Evolutionary conservation across 2,329 filamentous ascomycete genomes (phyloP).

Genomic region (Fusarium chaquense): DNA sequence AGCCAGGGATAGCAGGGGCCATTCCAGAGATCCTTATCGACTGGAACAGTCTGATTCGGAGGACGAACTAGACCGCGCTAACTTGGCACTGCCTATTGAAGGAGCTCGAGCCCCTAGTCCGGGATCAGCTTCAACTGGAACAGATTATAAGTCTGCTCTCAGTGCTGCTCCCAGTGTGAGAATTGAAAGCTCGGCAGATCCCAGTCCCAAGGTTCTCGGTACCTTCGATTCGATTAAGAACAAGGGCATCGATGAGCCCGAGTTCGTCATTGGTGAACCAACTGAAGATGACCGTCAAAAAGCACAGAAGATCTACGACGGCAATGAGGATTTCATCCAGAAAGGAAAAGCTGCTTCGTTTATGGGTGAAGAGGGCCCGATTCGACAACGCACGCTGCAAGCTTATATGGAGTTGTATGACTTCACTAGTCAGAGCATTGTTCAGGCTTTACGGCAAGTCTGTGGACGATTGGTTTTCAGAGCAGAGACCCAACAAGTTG

Average conservation of each 20-base stretch:
- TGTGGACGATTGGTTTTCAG: slow-evolving; percentile 85
- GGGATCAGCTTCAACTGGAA: slow-evolving; percentile 54
- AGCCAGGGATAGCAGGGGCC: slow-evolving; percentile 42
- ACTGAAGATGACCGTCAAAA: slow-evolving; percentile 79
- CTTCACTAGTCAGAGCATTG: slow-evolving; percentile 83
- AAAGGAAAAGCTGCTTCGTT: slow-evolving; percentile 86
- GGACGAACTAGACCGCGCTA: slow-evolving; percentile 51
- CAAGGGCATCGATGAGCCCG: slow-evolving; percentile 68
- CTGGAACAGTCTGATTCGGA: slow-evolving; percentile 50
- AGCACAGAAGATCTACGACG: slow-evolving; percentile 85
- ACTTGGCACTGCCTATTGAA: slow-evolving; percentile 59
- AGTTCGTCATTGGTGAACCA: slow-evolving; percentile 68
- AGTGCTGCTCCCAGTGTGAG: slow-evolving; percentile 60
- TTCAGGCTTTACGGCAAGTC: slow-evolving; percentile 81
- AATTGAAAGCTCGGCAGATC: slow-evolving; percentile 56
- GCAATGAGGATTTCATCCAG: slow-evolving; percentile 82
- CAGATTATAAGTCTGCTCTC: slow-evolving; percentile 57
- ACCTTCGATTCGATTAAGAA: slow-evolving; percentile 51
- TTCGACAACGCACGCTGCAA: slow-evolving; percentile 68
- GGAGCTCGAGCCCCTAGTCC: slow-evolving; percentile 53
- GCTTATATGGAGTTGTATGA: slow-evolving; percentile 96
- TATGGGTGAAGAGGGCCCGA: slow-evolving; percentile 80
- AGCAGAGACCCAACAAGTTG: slow-evolving; percentile 96
- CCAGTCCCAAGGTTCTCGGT: slow-evolving; percentile 53
- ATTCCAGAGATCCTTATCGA: slow-evolving; percentile 44